Conservation (phyloP, 1,139 yeast genomes). For the Zygoascus meyerae region DNA sequence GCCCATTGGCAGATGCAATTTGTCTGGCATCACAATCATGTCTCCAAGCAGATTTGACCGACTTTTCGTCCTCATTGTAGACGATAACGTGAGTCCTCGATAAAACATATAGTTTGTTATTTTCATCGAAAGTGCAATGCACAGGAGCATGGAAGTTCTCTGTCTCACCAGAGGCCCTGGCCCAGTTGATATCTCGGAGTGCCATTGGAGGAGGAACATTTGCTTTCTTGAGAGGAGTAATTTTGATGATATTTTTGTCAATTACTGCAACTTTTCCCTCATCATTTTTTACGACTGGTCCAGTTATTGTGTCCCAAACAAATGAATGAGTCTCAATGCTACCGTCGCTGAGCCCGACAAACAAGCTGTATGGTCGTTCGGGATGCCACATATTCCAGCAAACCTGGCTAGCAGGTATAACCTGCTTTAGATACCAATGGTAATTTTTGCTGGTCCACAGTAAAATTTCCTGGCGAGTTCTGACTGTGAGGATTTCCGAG, state of each 20-base stretch:
- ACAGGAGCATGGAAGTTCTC: conserved; percentile 5
- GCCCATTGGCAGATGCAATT: conserved; percentile 6
- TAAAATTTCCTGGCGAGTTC: conserved; percentile 56
- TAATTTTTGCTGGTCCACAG: conserved; percentile 91
- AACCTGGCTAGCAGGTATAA: conserved; percentile 42
- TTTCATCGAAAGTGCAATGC: conserved; percentile 8
- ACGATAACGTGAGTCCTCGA: conserved; percentile 3
- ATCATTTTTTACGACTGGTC: conserved; percentile 69
- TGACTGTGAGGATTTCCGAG: conserved; percentile 72
- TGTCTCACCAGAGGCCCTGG: neutral
- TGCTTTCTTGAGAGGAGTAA: conserved; percentile 81
- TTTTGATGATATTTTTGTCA: conserved; percentile 67
- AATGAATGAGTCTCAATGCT: conserved; percentile 61
- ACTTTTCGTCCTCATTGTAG: conserved; percentile 6
- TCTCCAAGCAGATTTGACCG: conserved; percentile 2
- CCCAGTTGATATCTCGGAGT: conserved; percentile 7
- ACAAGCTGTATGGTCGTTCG: conserved; percentile 71
- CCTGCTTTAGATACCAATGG: conserved; percentile 93
- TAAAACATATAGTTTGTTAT: conserved; percentile 3
- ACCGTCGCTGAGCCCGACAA: conserved; percentile 39
- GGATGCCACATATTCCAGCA: conserved; percentile 74
- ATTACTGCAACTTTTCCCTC: conserved; percentile 73
- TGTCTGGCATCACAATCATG: conserved; percentile 5
- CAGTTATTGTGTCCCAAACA: conserved; percentile 57
- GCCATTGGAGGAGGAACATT: conserved; percentile 95